Evolutionary conservation across 2,329 filamentous ascomycete species (phyloP), one percentile per base, ranked within the genome.

Genomic region (Zymoseptoria passerinii): DNA sequence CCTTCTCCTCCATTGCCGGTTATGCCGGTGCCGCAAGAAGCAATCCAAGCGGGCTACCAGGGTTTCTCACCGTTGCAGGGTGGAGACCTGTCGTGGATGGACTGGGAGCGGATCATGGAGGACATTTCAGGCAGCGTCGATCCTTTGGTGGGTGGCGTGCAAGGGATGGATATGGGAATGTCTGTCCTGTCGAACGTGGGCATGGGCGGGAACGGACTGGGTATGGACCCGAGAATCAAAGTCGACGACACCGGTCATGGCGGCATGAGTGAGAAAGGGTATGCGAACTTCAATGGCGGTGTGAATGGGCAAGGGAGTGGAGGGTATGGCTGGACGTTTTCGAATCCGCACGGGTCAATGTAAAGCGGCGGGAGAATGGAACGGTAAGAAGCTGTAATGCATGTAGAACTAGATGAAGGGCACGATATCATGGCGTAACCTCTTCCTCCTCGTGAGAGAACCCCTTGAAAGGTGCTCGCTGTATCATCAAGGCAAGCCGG

Each of bases 71-170:
- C 57, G 7, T 23, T n/a, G n/a, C 55, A 57, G 16, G 49, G 50
- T 8, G 57, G 54, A 27, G 59, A 63, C 19, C 50, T 61, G 35
- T 58, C 50, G 10, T 67, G 65, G 66, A 61, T 61, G 44, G 65
- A 67, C 50, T 67, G 64, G 61, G 62, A 65, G 51, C 60, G 61
- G 28, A 67, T 67, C 29, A 62, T 67, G 62, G 57, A 63, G 28
- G 65, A 67, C 52, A 63, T 64, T 1, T 61, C 62, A 1, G 52
- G 53, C 28, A 49, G 35, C 35, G 35, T 44, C 35, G 35, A 44
- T 44, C 35, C 35, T 6, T 13, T 44, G 35, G 35, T 44, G 13
- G 35, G 35, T 13, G 35, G 35, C 35, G 35, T 44, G n/a, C 35
- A 44, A 44, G 35, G 35, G n/a, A 44, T 44, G 35, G 35, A 44